phyloP scores from a whole-genome alignment of 1,284 basidiomycete species.

The Cutaneotrichosporon mucoides region DNA sequence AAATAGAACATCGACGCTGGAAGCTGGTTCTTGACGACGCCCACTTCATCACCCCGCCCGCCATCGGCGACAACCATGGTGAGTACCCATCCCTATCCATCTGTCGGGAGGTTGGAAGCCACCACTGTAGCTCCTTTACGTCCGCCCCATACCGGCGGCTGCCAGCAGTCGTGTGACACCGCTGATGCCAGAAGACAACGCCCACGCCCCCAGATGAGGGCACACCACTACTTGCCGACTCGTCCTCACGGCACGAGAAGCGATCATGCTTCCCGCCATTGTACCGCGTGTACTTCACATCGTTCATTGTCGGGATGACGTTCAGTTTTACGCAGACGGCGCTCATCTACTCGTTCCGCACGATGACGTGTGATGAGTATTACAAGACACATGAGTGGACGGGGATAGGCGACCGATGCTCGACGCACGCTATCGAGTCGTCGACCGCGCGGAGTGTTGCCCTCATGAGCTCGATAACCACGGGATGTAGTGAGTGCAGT shows the following conservation, averaged over 20 bases:
- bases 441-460: slow-evolving; percentile 31
- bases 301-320: slow-evolving; percentile 34
- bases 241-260: neutral
- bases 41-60: too few relatives aligned
- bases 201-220: neutral
- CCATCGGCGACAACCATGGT: too few relatives aligned
- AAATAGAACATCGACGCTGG: too few relatives aligned
- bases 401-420: slow-evolving; percentile 34
- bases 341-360: slow-evolving; percentile 43
- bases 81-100: too few relatives aligned
- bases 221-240: neutral
- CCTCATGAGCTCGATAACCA: slow-evolving; percentile 35
- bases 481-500: slow-evolving; percentile 27
- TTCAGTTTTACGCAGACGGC: slow-evolving; percentile 45
- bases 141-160: too few relatives aligned
- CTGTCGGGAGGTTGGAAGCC: too few relatives aligned
- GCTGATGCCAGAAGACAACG: neutral
- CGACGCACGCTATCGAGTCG: slow-evolving; percentile 30
- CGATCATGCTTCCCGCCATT: slow-evolving; percentile 25
- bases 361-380: slow-evolving; percentile 45
- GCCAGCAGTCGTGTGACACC: too few relatives aligned
- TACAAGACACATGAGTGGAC: slow-evolving; percentile 29
- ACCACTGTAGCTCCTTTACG: neutral
- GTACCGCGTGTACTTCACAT: slow-evolving; percentile 34
- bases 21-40: too few relatives aligned